These are phyloP conservation scores for Coriaria nepalensis DNA, from an alignment of 306 rosid genomes.

Conservation along the genomic window DNA sequence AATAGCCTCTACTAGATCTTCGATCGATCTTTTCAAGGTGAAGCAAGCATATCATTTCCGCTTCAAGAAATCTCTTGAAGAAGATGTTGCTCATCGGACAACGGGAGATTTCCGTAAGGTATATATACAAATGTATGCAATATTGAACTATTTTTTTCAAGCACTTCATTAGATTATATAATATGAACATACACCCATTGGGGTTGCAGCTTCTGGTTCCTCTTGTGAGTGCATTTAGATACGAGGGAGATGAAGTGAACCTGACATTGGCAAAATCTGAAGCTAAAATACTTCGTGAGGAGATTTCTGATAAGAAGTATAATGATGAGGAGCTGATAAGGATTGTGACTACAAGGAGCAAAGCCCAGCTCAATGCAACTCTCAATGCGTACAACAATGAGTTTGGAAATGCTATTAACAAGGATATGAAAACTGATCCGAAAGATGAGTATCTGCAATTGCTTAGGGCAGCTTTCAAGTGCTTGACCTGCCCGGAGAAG, in stretches of 20 bases:
- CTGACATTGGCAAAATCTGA: conserved; percentile 51
- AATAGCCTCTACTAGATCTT: conserved; percentile 37
- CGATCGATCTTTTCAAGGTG: conserved; percentile 21
- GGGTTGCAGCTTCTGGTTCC: conserved; percentile 62
- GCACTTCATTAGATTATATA: neutral
- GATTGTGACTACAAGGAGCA: conserved; percentile 64
- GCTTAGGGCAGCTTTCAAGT: conserved; percentile 47
- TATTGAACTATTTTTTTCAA: too few species aligned
- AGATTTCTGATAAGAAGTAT: conserved; percentile 46
- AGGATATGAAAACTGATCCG: conserved; percentile 65
- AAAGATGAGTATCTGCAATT: conserved; percentile 54
- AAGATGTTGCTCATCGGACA: conserved; percentile 46
- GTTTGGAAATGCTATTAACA: conserved; percentile 54
- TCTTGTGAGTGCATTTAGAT: conserved; percentile 53
- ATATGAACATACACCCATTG: too few species aligned
- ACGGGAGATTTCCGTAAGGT: conserved; percentile 51
- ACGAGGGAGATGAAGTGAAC: conserved; percentile 75
- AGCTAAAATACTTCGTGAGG: conserved; percentile 58
- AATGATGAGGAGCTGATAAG: conserved; percentile 52
- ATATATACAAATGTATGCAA: neutral
- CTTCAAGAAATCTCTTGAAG: conserved; percentile 46
- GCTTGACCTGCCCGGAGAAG: conserved; percentile 66
- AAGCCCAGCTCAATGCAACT: conserved; percentile 56
- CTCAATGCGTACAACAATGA: conserved; percentile 56
- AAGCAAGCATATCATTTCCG: conserved; percentile 41